Base-by-base conservation (phyloP, 768 basidiomycete genomes). In the Suillus sp. region DNA sequence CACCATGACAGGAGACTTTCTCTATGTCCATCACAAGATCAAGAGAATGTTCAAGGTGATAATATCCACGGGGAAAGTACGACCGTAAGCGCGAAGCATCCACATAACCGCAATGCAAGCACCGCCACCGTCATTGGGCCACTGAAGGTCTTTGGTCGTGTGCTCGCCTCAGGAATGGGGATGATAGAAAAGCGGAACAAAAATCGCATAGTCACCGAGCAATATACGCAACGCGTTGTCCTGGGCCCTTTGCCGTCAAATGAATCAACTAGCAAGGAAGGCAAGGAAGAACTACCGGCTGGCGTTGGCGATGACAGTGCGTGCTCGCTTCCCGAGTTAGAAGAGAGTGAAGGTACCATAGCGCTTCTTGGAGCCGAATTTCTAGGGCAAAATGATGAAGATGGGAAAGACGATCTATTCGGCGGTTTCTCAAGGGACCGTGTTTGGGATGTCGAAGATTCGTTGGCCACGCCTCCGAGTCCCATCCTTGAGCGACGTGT, bases 381-480 rank as follows among this genome's bases (percentile, higher is more conserved):
- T 43, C 20, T 16, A 6, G 25, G 27, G 37, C 38, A 20, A 8
- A 63, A 60, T 22, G 20, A 54, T n/a, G 58, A 43, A 34, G 53
- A 55, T 14, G 38, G 43, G 1, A n/a, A 47, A 35, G 63, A 60
- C 11, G 59, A 55, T 32, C 14, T 25, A 25, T 37, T 18, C 8
- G 14, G 22, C n/a, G 22, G 22, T 37, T 9, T 4, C 7, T 3
- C 38, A 25, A 11, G 7, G 20, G 35, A 18, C 30, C 60, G 69
- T 43, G 61, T 63, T 2, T 72, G 71, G 70, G 66, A 71, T 53
- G 55, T 35, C 5, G 35, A n/a, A 0, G 30, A 64, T 50, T 64
- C 69, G 0, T 70, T 68, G 11, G 62, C 56, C 8, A 50, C 35
- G 27, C 62, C 64, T 6, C 35, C 59, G 18, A 25, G 40, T 53